Evolutionary conservation across 2,329 filamentous ascomycete genomes (phyloP), one percentile per base, ranked within the genome.

Genomic region (Claviceps capensis): DNA sequence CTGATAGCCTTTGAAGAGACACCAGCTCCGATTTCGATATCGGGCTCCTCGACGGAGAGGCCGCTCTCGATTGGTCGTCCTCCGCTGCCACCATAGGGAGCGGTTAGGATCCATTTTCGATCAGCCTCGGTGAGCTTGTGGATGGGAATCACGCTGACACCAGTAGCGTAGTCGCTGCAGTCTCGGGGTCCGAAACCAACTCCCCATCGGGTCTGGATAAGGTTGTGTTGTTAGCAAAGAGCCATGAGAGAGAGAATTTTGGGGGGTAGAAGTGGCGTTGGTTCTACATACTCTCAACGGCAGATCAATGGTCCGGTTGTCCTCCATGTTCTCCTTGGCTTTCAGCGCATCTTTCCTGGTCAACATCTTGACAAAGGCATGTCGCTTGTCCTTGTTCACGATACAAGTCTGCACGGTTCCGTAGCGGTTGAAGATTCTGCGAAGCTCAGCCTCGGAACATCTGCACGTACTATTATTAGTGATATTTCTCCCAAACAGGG

Each of bases 291-390:
- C 82, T 60, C 85, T 78, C 51, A 88, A 79, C 57, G 88, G 81
- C 60, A 86, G 78, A 49, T 88, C 85, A 5, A 83, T 76, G 54
- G 82, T 78, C 57, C 85, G 81, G 55, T 82, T 80, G 50, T 82
- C 82, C 66, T 96, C 90, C 82, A 97, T 95, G 49, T 83, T 87
- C 40, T 85, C 80, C 65, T 94, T 94, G 49, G 93, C 93, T 56
- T 67, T 73, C 54, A 95, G 78, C 14, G 93, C 91, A 67, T 95
- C 88, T 56, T 81, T 77, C 40, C 94, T 88, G 57, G 81, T 93
- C 59, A 93, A 79, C 93, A 98, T 98, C 72, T 98, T 98, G 62
- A 98, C 91, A 66, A 98, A 98, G 5, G 93, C 93, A 68, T 98
- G 93, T 17, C 93, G 86, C 72, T 97, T 98, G 63, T 98, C 93